A percentile compares a stretch with the other conserved stretches of the same genome.
Evolutionary conservation across 441 rosid species (phyloP).

Genomic region (Eruca vesicaria): DNA sequence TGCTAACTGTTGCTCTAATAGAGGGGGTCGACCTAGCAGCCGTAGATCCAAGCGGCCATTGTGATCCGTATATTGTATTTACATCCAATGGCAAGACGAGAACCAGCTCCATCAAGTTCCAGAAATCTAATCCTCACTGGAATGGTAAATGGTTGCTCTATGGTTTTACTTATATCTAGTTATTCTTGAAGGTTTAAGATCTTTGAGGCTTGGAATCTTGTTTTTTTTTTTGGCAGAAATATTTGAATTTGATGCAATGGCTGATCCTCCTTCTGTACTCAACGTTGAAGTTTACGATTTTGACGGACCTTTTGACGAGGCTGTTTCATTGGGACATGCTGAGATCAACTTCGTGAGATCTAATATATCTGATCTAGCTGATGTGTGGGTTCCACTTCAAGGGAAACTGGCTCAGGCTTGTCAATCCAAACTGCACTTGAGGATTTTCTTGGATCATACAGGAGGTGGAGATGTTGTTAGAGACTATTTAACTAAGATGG

Average conservation of each 20-base stretch:
- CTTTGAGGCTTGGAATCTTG: constrained; percentile 11
- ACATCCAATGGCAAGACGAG: constrained; percentile 85
- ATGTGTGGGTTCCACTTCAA: constrained; percentile 84
- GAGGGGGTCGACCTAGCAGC: constrained; percentile 91
- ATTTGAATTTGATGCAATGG: constrained; percentile 97
- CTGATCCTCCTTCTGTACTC: constrained; percentile 91
- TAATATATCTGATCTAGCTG: constrained; percentile 83
- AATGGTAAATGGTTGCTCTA: constrained; percentile 59
- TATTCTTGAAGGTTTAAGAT: background rate
- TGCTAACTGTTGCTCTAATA: constrained; percentile 87
- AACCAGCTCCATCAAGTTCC: constrained; percentile 96
- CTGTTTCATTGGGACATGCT: constrained; percentile 81
- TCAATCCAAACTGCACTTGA: constrained; percentile 83
- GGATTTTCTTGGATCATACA: constrained; percentile 89
- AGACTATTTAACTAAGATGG: constrained; percentile 92
- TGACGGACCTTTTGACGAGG: constrained; percentile 91
- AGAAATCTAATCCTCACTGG: constrained; percentile 84
- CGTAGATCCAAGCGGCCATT: constrained; percentile 84
- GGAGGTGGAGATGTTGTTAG: constrained; percentile 79
- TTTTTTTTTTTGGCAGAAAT: constrained; percentile 63
- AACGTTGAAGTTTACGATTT: constrained; percentile 92
- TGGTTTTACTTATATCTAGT: constrained; percentile 12
- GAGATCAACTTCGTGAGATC: constrained; percentile 87
- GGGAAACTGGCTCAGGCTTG: constrained; percentile 94
- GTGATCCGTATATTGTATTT: constrained; percentile 94